These are phyloP conservation scores for Cystobasidium pallidum DNA, from an alignment of 1,284 basidiomycete genomes.

Conservation along the genomic window DNA sequence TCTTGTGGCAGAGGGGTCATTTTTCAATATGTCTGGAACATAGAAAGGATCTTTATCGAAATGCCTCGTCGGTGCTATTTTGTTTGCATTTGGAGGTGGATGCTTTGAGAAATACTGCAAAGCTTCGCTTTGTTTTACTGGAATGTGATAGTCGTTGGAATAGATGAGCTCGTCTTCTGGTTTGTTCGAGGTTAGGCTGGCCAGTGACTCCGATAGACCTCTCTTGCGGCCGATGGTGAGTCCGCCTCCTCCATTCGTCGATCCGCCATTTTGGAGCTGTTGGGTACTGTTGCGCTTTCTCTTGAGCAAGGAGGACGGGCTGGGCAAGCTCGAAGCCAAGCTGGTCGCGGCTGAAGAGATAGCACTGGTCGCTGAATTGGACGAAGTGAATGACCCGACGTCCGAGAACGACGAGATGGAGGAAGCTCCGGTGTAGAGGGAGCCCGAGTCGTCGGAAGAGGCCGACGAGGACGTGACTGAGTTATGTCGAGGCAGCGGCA, in stretches of 20 bases:
- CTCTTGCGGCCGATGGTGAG: slow-evolving; percentile 9
- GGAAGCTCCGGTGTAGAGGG: background rate
- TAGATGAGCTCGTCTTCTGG: slow-evolving; percentile 27
- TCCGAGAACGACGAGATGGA: slow-evolving; percentile 16
- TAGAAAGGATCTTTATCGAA: slow-evolving; percentile 41
- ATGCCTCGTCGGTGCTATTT: slow-evolving; percentile 25
- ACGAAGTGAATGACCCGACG: slow-evolving; percentile 3
- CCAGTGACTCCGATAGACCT: slow-evolving; percentile 20
- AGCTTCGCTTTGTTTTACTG: slow-evolving; percentile 19
- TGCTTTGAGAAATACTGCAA: slow-evolving; percentile 12
- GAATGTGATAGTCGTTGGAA: slow-evolving; percentile 38
- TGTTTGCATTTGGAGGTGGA: slow-evolving; percentile 26
- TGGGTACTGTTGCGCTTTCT: slow-evolving; percentile 12
- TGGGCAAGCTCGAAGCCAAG: slow-evolving; percentile 23
- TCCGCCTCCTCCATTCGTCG: background rate
- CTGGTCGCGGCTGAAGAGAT: slow-evolving; percentile 12
- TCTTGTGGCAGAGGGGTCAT: slow-evolving; percentile 20
- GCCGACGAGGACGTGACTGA: slow-evolving; percentile 3
- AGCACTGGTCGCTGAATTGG: slow-evolving; percentile 3
- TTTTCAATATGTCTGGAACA: slow-evolving; percentile 32
- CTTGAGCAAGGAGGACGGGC: slow-evolving; percentile 3
- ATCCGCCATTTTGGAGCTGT: background rate
- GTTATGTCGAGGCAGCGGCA: background rate
- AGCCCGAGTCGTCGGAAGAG: slow-evolving; percentile 7
- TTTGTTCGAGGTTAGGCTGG: background rate